A percentile compares a stretch with the other conserved stretches of the same genome.
These are phyloP conservation scores for Fomitopsis schrenkii DNA, from an alignment of 1,284 basidiomycete species.

Conservation along the genomic window DNA sequence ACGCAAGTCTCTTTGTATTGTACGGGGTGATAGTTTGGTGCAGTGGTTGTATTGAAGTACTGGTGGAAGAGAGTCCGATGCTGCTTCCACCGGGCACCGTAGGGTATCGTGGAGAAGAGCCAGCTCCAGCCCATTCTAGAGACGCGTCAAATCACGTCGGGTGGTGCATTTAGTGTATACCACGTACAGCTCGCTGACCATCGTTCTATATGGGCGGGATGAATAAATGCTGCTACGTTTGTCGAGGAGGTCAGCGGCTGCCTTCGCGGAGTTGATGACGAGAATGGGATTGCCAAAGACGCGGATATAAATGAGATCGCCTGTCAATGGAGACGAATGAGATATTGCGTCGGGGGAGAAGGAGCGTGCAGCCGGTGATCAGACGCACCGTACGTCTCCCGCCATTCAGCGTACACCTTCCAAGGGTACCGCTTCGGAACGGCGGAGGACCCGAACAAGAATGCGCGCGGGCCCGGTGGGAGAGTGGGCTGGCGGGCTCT, in stretches of 20 bases:
- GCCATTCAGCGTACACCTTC: constrained; percentile 45
- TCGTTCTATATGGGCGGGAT: constrained; percentile 35
- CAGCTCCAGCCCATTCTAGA: constrained; percentile 46
- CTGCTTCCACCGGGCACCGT: constrained; percentile 36
- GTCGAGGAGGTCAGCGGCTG: constrained; percentile 49
- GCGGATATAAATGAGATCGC: constrained; percentile 28
- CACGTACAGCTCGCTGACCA: constrained; percentile 42
- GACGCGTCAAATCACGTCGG: not conserved
- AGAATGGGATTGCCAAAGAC: constrained; percentile 22
- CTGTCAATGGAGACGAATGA: not conserved
- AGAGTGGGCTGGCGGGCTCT: constrained; percentile 29
- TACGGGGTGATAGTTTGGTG: constrained; percentile 30
- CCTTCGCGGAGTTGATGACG: constrained; percentile 31
- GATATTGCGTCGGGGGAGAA: not conserved
- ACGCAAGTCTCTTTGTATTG: constrained; percentile 36
- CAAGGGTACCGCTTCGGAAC: constrained; percentile 40
- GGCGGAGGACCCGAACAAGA: constrained; percentile 32
- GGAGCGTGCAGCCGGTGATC: not conserved
- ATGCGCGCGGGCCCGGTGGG: constrained; percentile 40
- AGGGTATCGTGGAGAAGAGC: constrained; percentile 43
- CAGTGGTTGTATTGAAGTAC: constrained; percentile 34
- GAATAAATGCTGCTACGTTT: constrained; percentile 49
- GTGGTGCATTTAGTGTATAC: not conserved
- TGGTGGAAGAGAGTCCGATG: constrained; percentile 43
- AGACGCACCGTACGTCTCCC: constrained; percentile 36